Evolutionary conservation across 1,284 basidiomycete species (phyloP).

Genomic region (Heterobasidion parviporum): DNA sequence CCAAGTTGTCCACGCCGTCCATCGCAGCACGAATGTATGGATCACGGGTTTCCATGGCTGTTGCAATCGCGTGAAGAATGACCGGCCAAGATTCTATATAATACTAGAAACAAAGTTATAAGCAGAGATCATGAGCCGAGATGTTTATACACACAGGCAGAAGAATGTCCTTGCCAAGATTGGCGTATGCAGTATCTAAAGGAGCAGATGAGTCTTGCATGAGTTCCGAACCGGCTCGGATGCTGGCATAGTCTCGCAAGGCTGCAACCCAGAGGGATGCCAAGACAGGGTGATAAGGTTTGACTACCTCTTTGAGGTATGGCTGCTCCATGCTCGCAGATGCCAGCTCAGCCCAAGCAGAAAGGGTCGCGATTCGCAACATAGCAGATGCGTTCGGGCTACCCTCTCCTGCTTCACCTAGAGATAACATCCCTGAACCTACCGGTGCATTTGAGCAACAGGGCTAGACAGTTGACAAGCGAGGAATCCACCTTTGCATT

Average conservation of each 20-base stretch:
- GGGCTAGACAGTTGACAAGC: not conserved
- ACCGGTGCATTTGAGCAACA: conserved; percentile 6
- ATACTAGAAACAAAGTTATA: conserved; percentile 49
- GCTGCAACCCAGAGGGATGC: conserved; percentile 85
- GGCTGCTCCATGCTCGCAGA: conserved; percentile 67
- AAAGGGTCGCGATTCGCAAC: conserved; percentile 88
- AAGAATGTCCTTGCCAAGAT: conserved; percentile 83
- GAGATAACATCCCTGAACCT: conserved; percentile 79
- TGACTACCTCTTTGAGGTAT: conserved; percentile 79
- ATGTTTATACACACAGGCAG: conserved; percentile 58
- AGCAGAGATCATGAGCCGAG: not conserved
- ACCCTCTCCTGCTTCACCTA: conserved; percentile 84
- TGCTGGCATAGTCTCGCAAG: conserved; percentile 87
- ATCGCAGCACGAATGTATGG: conserved; percentile 70
- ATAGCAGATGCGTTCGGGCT: conserved; percentile 94
- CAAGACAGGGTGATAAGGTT: conserved; percentile 72
- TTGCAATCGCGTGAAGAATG: conserved; percentile 84
- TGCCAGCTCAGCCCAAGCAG: conserved; percentile 94
- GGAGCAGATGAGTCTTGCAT: conserved; percentile 65
- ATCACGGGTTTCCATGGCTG: conserved; percentile 69
- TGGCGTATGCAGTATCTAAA: conserved; percentile 79
- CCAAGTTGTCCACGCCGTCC: conserved; percentile 55
- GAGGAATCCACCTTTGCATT: conserved; percentile 61
- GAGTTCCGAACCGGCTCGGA: conserved; percentile 84
- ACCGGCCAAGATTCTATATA: conserved; percentile 80